These are phyloP conservation scores for Phialophora verrucosa DNA, from an alignment of 2,329 filamentous ascomycete species.

Conservation along the genomic window DNA sequence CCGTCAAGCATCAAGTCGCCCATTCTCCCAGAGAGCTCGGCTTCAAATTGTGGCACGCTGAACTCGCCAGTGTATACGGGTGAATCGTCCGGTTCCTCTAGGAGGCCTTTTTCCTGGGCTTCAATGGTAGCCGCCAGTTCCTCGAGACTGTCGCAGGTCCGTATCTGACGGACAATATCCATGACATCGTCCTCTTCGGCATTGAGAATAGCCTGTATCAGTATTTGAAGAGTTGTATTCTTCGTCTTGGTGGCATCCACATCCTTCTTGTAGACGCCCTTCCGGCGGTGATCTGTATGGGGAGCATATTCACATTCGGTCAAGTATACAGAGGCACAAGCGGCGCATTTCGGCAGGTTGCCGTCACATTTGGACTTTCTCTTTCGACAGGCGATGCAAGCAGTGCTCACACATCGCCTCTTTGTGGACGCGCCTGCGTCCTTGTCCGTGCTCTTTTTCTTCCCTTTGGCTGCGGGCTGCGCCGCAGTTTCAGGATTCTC, in stretches of 20 bases:
- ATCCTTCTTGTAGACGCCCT: constrained; percentile 96
- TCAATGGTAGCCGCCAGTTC: constrained; percentile 66
- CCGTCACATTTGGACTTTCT: constrained; percentile 91
- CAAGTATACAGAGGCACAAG: constrained; percentile 88
- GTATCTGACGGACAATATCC: constrained; percentile 80
- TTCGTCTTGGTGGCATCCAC: constrained; percentile 84
- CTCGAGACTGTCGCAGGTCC: constrained; percentile 78
- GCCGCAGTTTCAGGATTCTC: constrained; percentile 15
- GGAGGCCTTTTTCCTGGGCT: constrained; percentile 57
- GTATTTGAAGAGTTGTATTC: constrained; percentile 85
- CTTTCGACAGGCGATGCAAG: constrained; percentile 78
- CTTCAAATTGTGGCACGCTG: constrained; percentile 63
- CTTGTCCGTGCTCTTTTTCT: constrained; percentile 44
- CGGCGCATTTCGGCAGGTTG: constrained; percentile 86
- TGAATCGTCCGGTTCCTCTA: constrained; percentile 46
- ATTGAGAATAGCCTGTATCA: constrained; percentile 91
- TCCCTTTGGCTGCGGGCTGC: constrained; percentile 35
- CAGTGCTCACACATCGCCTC: constrained; percentile 80
- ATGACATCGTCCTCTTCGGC: constrained; percentile 85
- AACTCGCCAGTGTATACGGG: constrained; percentile 44
- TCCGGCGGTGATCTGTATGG: constrained; percentile 92
- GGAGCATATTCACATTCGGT: constrained; percentile 88
- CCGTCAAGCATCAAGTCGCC: constrained; percentile 87
- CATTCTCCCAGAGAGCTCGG: constrained; percentile 89
- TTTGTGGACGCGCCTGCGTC: constrained; percentile 54